Evolutionary conservation across 176 grass and related monocot genomes (phyloP), one percentile per base, ranked within the genome.

Genomic region (Paspalum notatum): DNA sequence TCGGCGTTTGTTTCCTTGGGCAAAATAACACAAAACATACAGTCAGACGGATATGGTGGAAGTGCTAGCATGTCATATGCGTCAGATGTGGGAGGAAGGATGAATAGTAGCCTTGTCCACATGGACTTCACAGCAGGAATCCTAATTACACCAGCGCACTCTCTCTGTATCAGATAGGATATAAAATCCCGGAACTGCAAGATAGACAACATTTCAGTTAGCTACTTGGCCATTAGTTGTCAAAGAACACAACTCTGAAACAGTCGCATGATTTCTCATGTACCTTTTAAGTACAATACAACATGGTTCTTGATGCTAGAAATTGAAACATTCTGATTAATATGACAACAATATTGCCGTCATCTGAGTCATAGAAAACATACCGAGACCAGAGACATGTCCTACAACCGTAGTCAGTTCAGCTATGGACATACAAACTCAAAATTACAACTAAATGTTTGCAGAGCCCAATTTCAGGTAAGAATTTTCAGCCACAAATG

Each of bases 111-210:
- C 67, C 92, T 85, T 21, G 92, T 71, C 92, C 95, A 92, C 90
- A 98, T 89, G 18, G 90, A 70, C 55, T 85, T 98, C 72, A 82
- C 78, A 44, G 90, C 78, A 46, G 92, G 80, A 66, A 98, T 78
- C 83, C 89, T 98, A 83, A 98, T 94, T 78, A 98, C 95, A 27
- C 95, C 95, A 8, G 95, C 92, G 37, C 90, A 98, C 25, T 94
- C 92, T 79, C 90, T 94, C 52, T 94, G 92, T 67, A 85, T 92
- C 78, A 98, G 82, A 85, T 98, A 98, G 73, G 87, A 84, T 84
- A 90, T 89, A n/a, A 98, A 98, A 82, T 98, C 92, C 71, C 88
- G 87, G 55, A 94, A 89, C 95, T 98, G 90, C 88, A 87, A 74
- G 22, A 77, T 15, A 54, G 25, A 77, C 18, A 83, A 38, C 24